These are phyloP conservation scores for Hylodesmum podocarpum DNA, from an alignment of 306 rosid genomes.

Conservation along the genomic window DNA sequence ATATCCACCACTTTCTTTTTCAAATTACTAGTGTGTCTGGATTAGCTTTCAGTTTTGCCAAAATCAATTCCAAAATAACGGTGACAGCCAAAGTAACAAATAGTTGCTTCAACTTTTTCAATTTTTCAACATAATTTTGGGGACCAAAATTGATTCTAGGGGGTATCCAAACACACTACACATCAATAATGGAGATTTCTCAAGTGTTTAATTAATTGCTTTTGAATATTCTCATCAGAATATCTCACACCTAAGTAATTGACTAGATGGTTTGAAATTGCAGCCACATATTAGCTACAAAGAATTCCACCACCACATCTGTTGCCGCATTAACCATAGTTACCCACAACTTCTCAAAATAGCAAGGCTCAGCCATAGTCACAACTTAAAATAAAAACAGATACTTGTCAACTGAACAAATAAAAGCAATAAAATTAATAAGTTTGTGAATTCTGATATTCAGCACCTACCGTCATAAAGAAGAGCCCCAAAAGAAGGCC, in stretches of 20 bases:
- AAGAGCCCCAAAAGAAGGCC: constrained; percentile 98
- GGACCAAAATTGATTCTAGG: too few species aligned
- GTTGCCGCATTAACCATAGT: not conserved
- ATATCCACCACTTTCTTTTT: constrained; percentile 15
- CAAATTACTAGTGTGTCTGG: too few species aligned
- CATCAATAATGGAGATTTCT: constrained; percentile 1
- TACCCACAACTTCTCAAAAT: not conserved
- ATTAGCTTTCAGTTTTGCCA: too few species aligned
- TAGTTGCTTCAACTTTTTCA: too few species aligned
- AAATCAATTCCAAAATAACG: too few species aligned
- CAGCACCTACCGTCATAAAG: constrained; percentile 92
- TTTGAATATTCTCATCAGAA: constrained; percentile 19
- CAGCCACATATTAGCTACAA: not conserved
- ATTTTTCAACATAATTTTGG: too few species aligned
- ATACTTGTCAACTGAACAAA: constrained; percentile 6
- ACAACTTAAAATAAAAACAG: not conserved
- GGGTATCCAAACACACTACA: too few species aligned
- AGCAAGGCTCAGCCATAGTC: not conserved
- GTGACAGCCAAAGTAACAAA: too few species aligned
- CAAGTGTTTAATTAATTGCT: constrained; percentile 6
- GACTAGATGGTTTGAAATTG: not conserved
- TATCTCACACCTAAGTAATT: not conserved
- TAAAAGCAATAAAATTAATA: constrained; percentile 21
- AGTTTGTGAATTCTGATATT: constrained; percentile 21
- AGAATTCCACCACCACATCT: not conserved